A percentile compares a stretch with the other conserved stretches of the same genome.
Conservation (phyloP, 805 yeast genomes). For the Nakazawaea wyomingensis region DNA sequence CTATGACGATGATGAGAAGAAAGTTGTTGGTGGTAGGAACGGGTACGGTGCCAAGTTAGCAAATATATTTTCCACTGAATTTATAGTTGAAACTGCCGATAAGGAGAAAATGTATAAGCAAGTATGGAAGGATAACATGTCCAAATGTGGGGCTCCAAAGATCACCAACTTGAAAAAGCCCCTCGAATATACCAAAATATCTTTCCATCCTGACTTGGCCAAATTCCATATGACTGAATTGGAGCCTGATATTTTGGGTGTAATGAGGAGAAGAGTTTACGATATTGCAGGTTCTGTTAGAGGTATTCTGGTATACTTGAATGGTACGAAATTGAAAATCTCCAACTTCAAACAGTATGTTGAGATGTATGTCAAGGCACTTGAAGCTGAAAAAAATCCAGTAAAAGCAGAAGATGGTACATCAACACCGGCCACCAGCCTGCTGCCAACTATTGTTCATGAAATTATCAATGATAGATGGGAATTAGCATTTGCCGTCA, state of each 20-base stretch:
- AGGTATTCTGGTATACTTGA: slow-evolving; percentile 72
- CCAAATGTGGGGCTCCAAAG: slow-evolving; percentile 66
- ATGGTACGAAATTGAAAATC: slow-evolving; percentile 66
- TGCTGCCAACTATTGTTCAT: slow-evolving; percentile 58
- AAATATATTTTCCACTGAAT: slow-evolving; percentile 89
- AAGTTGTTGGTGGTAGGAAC: slow-evolving; percentile 97
- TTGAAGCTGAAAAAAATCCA: slow-evolving; percentile 41
- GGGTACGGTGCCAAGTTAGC: slow-evolving; percentile 98
- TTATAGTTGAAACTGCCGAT: slow-evolving; percentile 86
- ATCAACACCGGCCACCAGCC: slow-evolving; percentile 27
- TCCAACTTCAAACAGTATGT: slow-evolving; percentile 81
- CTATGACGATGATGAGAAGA: slow-evolving; percentile 91
- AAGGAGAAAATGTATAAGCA: slow-evolving; percentile 64
- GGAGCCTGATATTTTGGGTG: slow-evolving; percentile 79
- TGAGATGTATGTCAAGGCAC: slow-evolving; percentile 80
- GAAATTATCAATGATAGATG: slow-evolving; percentile 82
- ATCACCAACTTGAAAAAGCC: slow-evolving; percentile 55
- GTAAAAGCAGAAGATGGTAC: slow-evolving; percentile 15
- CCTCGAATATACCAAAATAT: slow-evolving; percentile 78
- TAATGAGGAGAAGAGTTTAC: slow-evolving; percentile 87
- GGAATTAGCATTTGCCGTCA: slow-evolving; percentile 94
- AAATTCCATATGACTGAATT: slow-evolving; percentile 82
- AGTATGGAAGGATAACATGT: slow-evolving; percentile 86
- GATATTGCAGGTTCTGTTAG: slow-evolving; percentile 92
- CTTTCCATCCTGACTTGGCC: slow-evolving; percentile 81